Conservation (phyloP, 805 yeast genomes). For the Pichia eremophila region DNA sequence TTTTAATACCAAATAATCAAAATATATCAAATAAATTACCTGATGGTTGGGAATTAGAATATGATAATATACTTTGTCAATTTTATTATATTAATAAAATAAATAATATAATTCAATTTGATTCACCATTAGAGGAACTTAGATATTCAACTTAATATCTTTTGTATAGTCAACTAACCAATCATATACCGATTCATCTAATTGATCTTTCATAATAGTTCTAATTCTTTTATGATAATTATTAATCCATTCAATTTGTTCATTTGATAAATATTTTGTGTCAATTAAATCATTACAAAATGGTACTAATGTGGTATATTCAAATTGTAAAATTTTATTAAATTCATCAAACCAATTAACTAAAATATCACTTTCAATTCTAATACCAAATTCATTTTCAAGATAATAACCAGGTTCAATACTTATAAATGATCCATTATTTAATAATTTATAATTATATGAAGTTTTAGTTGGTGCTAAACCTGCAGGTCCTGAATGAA, state of each 20-base stretch:
- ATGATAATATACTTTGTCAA: slow-evolving; percentile 31
- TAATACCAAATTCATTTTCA: slow-evolving; percentile 82
- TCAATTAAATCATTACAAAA: slow-evolving; percentile 73
- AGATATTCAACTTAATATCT: neutral
- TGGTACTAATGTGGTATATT: slow-evolving; percentile 79
- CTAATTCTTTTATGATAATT: slow-evolving; percentile 52
- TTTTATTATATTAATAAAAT: slow-evolving; percentile 31
- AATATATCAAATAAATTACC: slow-evolving; percentile 11
- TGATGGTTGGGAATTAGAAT: slow-evolving; percentile 27
- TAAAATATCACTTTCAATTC: slow-evolving; percentile 79
- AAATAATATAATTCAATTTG: slow-evolving; percentile 31
- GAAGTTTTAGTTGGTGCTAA: slow-evolving; percentile 38
- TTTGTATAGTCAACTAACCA: slow-evolving; percentile 68
- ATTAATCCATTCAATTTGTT: slow-evolving; percentile 65
- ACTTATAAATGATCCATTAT: slow-evolving; percentile 66
- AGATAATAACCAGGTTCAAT: slow-evolving; percentile 94
- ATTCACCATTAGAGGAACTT: slow-evolving; percentile 36
- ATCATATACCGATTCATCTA: slow-evolving; percentile 47
- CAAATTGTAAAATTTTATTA: slow-evolving; percentile 50
- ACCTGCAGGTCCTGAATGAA: slow-evolving; percentile 92
- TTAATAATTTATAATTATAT: slow-evolving; percentile 38
- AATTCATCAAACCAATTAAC: slow-evolving; percentile 35
- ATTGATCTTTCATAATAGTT: slow-evolving; percentile 42
- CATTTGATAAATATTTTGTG: slow-evolving; percentile 38
- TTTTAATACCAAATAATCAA: too few relatives aligned